phyloP scores from a whole-genome alignment of 495 filamentous ascomycete genomes.

The Neurospora africana region DNA sequence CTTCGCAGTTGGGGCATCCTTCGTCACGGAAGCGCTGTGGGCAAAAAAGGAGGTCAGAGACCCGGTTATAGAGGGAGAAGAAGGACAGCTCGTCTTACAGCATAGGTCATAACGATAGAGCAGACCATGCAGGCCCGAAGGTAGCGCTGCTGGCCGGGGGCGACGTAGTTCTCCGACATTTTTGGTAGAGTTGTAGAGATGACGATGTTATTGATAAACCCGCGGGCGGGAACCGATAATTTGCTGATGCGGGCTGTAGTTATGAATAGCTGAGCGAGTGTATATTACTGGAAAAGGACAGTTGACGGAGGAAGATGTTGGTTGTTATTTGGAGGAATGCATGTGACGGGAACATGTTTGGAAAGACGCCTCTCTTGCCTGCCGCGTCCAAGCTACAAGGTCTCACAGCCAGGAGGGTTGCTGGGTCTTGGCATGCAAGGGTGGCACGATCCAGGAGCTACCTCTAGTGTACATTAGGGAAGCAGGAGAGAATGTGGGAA shows the following conservation, averaged over 20 bases:
- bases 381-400: neutral
- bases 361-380: neutral
- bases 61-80: constrained; percentile 6
- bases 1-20: constrained; percentile 95
- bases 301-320: neutral
- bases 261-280: neutral
- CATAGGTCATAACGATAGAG: constrained; percentile 73
- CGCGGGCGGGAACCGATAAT: neutral
- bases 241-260: neutral
- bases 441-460: neutral
- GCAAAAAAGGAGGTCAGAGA: neutral
- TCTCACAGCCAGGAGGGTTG: neutral
- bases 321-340: neutral
- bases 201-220: neutral
- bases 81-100: constrained; percentile 36
- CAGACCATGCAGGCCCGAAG: constrained; percentile 98
- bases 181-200: neutral
- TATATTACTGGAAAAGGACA: neutral
- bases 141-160: constrained; percentile 61
- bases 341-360: neutral
- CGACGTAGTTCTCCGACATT: constrained; percentile 47
- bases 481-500: neutral
- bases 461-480: neutral
- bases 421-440: neutral
- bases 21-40: constrained; percentile 64